phyloP scores from a whole-genome alignment of 1,284 basidiomycete species.

The Trametes hirsuta region DNA sequence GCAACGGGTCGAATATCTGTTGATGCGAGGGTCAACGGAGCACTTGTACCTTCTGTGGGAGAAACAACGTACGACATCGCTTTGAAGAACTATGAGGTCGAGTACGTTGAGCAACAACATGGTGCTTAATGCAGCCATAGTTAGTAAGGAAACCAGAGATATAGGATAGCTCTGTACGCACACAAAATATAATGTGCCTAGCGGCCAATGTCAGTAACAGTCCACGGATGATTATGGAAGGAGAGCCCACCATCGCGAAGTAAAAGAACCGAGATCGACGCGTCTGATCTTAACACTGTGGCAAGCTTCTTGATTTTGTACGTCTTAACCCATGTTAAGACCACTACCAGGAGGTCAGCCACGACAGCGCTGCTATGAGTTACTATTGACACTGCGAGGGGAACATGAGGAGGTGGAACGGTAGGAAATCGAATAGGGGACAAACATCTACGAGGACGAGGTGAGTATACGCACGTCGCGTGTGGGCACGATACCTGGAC shows the following conservation, averaged over 20 bases:
- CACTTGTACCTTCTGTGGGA: not conserved
- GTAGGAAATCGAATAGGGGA: not conserved
- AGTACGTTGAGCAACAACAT: conserved; percentile 11
- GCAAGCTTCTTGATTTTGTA: conserved; percentile 16
- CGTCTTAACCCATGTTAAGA: conserved; percentile 22
- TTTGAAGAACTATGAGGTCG: conserved; percentile 8
- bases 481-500: not conserved
- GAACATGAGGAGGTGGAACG: too few species aligned
- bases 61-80: conserved; percentile 7
- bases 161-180: not conserved
- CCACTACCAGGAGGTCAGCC: conserved; percentile 17
- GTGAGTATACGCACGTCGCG: not conserved
- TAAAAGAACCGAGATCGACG: conserved; percentile 10
- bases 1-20: conserved; percentile 14
- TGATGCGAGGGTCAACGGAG: too few species aligned
- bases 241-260: conserved; percentile 13
- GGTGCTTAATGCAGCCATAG: not conserved
- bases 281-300: not conserved
- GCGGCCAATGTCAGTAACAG: not conserved
- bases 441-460: not conserved
- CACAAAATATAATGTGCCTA: conserved; percentile 23
- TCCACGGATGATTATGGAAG: not conserved
- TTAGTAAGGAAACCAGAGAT: not conserved
- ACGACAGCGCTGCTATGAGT: conserved; percentile 17
- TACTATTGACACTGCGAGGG: conserved; percentile 4